Evolutionary conservation across 768 basidiomycete species (phyloP), one percentile per base, ranked within the genome.

Genomic region (Mycena latifolia): DNA sequence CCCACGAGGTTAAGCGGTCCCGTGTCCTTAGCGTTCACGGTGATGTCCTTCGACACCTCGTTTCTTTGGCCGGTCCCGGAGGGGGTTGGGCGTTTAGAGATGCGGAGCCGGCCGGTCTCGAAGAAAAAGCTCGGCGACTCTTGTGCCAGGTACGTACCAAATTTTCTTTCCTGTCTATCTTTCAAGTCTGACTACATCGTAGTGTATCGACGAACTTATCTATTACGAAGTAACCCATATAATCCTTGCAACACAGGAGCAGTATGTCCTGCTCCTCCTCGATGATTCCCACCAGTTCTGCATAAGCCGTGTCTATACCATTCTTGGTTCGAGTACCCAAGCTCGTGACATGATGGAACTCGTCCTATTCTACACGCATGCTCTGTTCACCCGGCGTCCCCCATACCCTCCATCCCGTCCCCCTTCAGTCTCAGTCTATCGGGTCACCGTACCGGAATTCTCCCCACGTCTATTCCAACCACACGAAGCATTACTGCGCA

Each of bases 161-260:
- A 43, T 43, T 46, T 22, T n/a, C 20, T 28, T 56, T 46, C 18
- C 14, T 31, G 55, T 56, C 31, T 12, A 56, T 56, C 27, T 56
- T 43, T 46, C 39, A 46, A 45, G 14, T 33, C 41, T 56, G 43
- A 56, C 18, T 33, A 33, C 29, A 46, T 56, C n/a, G 54, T 29
- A 56, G 55, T 56, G 55, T 31, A 56, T 56, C 29, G 55, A 56
- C 55, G 55, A 56, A 31, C 55, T 56, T 22, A 56, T 56, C 28
- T 8, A 9, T 43, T 45, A 56, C 29, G 28, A 56, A 1, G 27
- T 45, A 56, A 56, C 55, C 28, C 55, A 56, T 56, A 56, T 56
- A 29, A 46, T 56, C 28, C 43, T 56, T n/a, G 18, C 55, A 56
- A 56, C 55, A 29, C 55, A 28, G 28, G 55, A 56, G 27, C 41